Conservation (phyloP, 2,329 filamentous ascomycete genomes). For the Xylariaceae sp. region DNA sequence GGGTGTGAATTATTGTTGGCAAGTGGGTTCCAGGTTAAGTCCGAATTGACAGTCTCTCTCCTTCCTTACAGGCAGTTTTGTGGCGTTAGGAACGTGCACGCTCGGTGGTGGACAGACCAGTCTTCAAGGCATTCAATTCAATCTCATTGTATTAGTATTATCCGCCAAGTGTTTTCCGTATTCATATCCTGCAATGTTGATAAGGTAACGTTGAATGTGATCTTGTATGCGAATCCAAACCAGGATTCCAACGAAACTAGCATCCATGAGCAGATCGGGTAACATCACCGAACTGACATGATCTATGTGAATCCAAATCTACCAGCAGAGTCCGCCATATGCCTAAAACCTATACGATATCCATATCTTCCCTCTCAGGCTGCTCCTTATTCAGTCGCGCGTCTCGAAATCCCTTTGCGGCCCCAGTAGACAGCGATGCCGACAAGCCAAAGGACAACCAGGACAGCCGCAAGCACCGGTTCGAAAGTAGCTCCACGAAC, state of each 20-base stretch:
- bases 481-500: conserved; percentile 55
- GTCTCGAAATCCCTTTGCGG: conserved; percentile 14
- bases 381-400: conserved; percentile 5
- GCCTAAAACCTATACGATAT: not conserved
- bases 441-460: conserved; percentile 47
- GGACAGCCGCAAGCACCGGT: conserved; percentile 46
- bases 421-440: conserved; percentile 42
- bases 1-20: too few relatives aligned
- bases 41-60: too few relatives aligned
- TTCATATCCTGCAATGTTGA: too few relatives aligned
- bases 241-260: not conserved
- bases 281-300: not conserved
- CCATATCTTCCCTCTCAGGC: not conserved
- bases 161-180: too few relatives aligned
- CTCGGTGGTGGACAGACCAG: too few relatives aligned
- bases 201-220: too few relatives aligned
- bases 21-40: too few relatives aligned
- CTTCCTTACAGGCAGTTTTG: too few relatives aligned
- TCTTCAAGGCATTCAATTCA: too few relatives aligned
- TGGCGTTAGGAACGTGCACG: too few relatives aligned
- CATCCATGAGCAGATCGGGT: not conserved
- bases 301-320: not conserved
- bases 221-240: not conserved
- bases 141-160: too few relatives aligned
- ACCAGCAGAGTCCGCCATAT: not conserved